phyloP scores from a whole-genome alignment of 768 basidiomycete species.

The Tremella mesenterica region DNA sequence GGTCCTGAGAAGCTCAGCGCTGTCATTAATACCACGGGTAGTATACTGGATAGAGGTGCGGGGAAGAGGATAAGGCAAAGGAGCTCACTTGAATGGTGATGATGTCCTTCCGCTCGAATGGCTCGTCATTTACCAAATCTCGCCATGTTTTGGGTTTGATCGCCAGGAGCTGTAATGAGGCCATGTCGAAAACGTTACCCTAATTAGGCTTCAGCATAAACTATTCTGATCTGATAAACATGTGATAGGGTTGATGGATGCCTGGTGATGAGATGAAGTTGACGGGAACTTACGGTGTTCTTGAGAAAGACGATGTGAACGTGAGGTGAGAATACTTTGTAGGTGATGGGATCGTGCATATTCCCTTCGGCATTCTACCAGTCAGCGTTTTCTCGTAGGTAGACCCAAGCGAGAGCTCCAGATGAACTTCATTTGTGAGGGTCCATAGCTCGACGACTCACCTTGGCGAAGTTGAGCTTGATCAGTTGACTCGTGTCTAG shows the following conservation, averaged over 20 bases:
- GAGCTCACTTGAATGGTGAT: constrained; percentile 73
- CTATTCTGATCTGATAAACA: background rate
- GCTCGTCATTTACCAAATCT: constrained; percentile 75
- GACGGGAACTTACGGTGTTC: constrained; percentile 51
- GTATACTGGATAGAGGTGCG: too few species aligned
- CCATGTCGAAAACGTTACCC: constrained; percentile 45
- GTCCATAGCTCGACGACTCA: constrained; percentile 43
- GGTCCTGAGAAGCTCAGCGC: constrained; percentile 34
- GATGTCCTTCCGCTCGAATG: constrained; percentile 80
- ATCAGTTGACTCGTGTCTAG: constrained; percentile 45
- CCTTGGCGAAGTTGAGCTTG: constrained; percentile 50
- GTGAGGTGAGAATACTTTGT: constrained; percentile 94
- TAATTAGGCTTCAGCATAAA: constrained; percentile 5
- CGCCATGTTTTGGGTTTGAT: constrained; percentile 50
- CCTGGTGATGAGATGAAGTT: background rate
- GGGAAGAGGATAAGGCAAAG: too few species aligned
- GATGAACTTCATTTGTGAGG: too few species aligned
- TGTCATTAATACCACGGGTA: background rate
- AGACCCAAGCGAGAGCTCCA: too few species aligned
- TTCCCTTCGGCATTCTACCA: constrained; percentile 68
- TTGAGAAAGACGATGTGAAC: constrained; percentile 90
- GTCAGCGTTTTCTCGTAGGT: constrained; percentile 2
- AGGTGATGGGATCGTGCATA: constrained; percentile 91
- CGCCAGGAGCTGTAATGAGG: constrained; percentile 40
- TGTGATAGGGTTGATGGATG: background rate